These are phyloP conservation scores for Solanum stenotomum DNA, from an alignment of 257 asterid genomes.

Conservation along the genomic window DNA sequence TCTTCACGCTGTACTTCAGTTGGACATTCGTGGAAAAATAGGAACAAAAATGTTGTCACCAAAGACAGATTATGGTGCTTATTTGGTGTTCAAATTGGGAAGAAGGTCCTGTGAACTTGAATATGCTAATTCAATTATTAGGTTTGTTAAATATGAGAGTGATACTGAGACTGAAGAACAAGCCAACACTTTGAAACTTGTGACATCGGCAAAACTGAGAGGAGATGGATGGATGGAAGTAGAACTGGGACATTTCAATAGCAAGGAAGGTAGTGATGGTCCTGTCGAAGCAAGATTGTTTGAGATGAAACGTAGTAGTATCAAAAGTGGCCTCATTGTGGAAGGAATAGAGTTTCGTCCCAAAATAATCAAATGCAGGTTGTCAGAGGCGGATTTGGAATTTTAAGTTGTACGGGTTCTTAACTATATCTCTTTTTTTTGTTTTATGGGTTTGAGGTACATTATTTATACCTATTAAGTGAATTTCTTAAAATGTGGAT, in stretches of 20 bases:
- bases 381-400: fast-evolving
- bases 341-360: not conserved
- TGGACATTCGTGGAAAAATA: constrained; percentile 45
- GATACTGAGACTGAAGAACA: not conserved
- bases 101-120: constrained; percentile 27
- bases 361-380: not conserved
- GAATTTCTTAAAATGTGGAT: not conserved
- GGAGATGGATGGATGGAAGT: constrained; percentile 57
- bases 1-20: constrained; percentile 35
- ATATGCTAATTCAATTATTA: constrained; percentile 25
- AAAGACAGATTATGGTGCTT: constrained; percentile 41
- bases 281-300: not conserved
- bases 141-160: constrained; percentile 8
- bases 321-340: not conserved
- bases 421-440: not conserved
- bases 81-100: constrained; percentile 30
- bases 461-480: not conserved
- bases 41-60: constrained; percentile 23
- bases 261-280: not conserved
- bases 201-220: not conserved
- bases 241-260: constrained; percentile 20
- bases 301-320: not conserved
- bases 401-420: not conserved
- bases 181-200: not conserved
- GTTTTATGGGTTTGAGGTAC: not conserved